Percentiles rank a stretch among this genome's conserved stretches.
Conservation (phyloP, 441 rosid species). For the Gossypium aridum region DNA sequence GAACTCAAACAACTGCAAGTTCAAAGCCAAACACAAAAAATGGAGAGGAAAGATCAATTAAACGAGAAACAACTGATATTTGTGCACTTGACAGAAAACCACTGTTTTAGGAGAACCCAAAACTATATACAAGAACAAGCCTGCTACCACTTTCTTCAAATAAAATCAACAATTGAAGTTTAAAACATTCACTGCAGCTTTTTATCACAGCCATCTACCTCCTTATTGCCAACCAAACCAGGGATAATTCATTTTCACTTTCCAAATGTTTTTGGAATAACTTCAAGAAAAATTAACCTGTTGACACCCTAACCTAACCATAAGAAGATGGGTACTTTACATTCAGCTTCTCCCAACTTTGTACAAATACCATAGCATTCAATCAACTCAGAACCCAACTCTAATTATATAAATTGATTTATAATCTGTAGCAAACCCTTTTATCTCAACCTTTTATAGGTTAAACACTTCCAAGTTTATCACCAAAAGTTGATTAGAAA, state of each 20-base stretch:
- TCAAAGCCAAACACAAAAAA: constrained; percentile 12
- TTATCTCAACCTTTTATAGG: neutral
- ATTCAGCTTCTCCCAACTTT: constrained; percentile 3
- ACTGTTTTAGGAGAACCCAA: neutral
- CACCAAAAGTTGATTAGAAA: neutral
- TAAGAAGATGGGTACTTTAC: neutral
- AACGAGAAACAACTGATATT: constrained; percentile 7
- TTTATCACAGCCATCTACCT: neutral
- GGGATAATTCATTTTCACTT: neutral
- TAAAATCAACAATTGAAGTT: neutral
- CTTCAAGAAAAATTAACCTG: neutral
- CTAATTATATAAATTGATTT: neutral
- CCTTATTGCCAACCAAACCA: neutral
- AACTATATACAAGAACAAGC: neutral
- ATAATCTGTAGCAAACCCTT: neutral
- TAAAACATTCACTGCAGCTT: neutral
- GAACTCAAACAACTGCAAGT: constrained; percentile 79
- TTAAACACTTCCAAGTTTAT: neutral
- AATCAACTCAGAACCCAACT: neutral
- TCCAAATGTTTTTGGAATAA: neutral
- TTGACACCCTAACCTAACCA: neutral
- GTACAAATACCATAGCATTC: constrained; percentile 1
- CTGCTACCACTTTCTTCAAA: constrained; percentile 1
- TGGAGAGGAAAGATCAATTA: constrained; percentile 16
- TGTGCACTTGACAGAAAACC: constrained; percentile 9